Evolutionary conservation across 2,329 filamentous ascomycete species (phyloP).

Genomic region (Ophiostoma quercus): DNA sequence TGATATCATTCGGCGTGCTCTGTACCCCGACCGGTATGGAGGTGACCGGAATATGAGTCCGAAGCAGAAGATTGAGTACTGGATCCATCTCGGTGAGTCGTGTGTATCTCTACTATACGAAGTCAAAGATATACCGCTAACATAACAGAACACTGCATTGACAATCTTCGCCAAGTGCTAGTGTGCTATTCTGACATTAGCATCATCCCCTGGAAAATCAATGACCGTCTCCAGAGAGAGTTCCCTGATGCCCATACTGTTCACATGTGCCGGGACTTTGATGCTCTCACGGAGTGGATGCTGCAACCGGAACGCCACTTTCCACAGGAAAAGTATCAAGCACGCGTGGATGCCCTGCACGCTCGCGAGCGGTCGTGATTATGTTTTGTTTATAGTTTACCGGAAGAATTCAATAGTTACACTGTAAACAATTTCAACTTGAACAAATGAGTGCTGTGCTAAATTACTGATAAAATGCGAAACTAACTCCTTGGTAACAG

Average conservation of each 20-base stretch:
- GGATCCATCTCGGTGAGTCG: conserved; percentile 10
- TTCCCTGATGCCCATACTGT: conserved; percentile 15
- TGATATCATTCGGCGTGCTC: conserved; percentile 14
- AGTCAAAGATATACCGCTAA: background rate
- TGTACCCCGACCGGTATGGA: conserved; percentile 14
- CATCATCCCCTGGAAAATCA: conserved; percentile 15
- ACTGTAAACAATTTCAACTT: too few species aligned
- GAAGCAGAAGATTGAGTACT: conserved; percentile 12
- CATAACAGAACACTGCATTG: conserved; percentile 13
- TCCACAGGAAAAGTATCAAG: conserved; percentile 16
- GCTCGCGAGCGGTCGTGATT: background rate
- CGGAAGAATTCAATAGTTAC: too few species aligned
- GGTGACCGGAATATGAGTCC: conserved; percentile 12
- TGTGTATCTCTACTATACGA: background rate
- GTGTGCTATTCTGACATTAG: conserved; percentile 14
- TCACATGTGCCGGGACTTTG: conserved; percentile 17
- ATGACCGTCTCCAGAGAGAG: conserved; percentile 1
- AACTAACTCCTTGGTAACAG: too few species aligned
- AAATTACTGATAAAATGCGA: too few species aligned
- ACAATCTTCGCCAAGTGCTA: conserved; percentile 12
- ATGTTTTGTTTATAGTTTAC: background rate
- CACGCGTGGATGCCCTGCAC: conserved; percentile 11
- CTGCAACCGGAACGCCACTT: conserved; percentile 11
- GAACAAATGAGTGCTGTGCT: too few species aligned
- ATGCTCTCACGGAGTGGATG: conserved; percentile 17